These are phyloP conservation scores for Backusella parvicylindrica DNA, from an alignment of 192 early-diverging fungal species.

Conservation along the genomic window DNA sequence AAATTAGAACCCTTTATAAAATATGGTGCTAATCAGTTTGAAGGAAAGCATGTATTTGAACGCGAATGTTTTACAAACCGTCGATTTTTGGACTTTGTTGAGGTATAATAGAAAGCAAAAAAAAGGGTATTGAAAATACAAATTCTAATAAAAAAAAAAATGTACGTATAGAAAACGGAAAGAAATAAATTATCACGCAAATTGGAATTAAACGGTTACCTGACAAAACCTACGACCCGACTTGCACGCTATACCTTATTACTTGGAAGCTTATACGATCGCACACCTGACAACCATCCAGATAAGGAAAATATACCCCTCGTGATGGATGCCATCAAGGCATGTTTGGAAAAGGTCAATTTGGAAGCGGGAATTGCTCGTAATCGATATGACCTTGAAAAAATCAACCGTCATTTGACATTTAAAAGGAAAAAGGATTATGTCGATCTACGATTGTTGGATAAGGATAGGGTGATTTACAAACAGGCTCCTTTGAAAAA, in stretches of 20 bases:
- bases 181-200: conserved; percentile 73
- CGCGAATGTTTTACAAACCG: conserved; percentile 66
- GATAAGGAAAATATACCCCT: conserved; percentile 70
- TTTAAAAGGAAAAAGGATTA: conserved; percentile 25
- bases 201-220: conserved; percentile 81
- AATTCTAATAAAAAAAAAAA: not conserved
- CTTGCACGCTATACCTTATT: conserved; percentile 84
- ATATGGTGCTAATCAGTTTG: conserved; percentile 82
- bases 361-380: conserved; percentile 81
- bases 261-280: conserved; percentile 73
- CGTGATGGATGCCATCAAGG: conserved; percentile 64
- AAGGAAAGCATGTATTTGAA: conserved; percentile 78
- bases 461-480: not conserved
- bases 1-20: conserved; percentile 74
- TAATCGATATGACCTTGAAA: conserved; percentile 77
- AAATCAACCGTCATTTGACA: conserved; percentile 54
- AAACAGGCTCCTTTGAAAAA: conserved; percentile 10
- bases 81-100: conserved; percentile 71
- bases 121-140: not conserved
- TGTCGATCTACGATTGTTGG: conserved; percentile 4
- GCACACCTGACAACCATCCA: conserved; percentile 72
- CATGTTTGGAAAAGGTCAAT: conserved; percentile 77
- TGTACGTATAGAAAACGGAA: conserved; percentile 55
- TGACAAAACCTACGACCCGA: conserved; percentile 81
- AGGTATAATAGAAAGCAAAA: conserved; percentile 36